phyloP scores from a whole-genome alignment of 495 filamentous ascomycete genomes.

The Daldinia loculata region DNA sequence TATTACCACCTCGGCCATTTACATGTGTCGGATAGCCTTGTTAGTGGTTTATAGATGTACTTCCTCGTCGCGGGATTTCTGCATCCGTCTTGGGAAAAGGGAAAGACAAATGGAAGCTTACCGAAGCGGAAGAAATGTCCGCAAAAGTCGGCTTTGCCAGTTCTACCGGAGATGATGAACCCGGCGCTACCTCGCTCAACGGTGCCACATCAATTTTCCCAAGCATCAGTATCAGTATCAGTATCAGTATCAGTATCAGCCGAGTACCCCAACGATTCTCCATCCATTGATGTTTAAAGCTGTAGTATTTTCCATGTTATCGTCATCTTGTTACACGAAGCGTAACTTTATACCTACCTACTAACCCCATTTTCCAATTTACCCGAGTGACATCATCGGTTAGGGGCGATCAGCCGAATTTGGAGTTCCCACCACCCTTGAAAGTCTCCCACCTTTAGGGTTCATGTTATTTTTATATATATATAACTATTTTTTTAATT shows the following conservation, averaged over 20 bases:
- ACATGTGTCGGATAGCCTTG: not conserved
- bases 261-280: not conserved
- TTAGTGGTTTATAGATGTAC: conserved; percentile 11
- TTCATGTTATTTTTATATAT: not conserved
- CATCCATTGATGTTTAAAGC: not conserved
- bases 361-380: conserved; percentile 3
- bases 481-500: too few relatives aligned
- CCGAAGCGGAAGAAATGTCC: conserved; percentile 3
- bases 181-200: not conserved
- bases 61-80: conserved; percentile 24
- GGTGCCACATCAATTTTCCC: not conserved
- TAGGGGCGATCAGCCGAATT: conserved; percentile 1
- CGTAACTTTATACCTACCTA: not conserved
- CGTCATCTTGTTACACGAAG: not conserved
- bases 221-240: not conserved
- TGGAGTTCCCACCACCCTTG: conserved; percentile 19
- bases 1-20: not conserved
- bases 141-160: not conserved
- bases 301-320: not conserved
- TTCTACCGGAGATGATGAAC: conserved; percentile 11
- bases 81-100: conserved; percentile 29
- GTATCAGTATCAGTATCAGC: not conserved
- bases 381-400: conserved; percentile 8
- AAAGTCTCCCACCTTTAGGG: conserved; percentile 11
- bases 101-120: conserved; percentile 14